Conservation (phyloP, 1,139 yeast genomes). For the Yamadazyma aaseri region DNA sequence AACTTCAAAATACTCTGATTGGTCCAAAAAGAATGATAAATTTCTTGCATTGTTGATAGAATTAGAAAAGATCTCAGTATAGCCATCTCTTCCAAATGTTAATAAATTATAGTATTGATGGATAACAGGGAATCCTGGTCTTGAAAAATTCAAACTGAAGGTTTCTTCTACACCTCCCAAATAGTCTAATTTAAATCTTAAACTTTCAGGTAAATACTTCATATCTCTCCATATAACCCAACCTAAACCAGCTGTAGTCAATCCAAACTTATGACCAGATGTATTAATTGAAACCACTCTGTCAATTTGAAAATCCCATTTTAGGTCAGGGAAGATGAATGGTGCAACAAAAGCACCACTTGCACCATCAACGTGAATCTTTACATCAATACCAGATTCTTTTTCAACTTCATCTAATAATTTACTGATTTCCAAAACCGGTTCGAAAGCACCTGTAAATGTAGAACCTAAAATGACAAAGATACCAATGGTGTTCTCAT, state of each 20-base stretch:
- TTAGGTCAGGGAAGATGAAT: slow-evolving; percentile 67
- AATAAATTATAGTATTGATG: slow-evolving; percentile 84
- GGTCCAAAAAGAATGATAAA: slow-evolving; percentile 62
- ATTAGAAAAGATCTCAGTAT: slow-evolving; percentile 56
- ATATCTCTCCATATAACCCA: slow-evolving; percentile 85
- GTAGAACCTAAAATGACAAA: slow-evolving; percentile 90
- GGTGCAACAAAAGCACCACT: slow-evolving; percentile 91
- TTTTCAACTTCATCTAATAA: slow-evolving; percentile 66
- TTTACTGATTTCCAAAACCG: slow-evolving; percentile 58
- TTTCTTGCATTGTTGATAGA: slow-evolving; percentile 71
- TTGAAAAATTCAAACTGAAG: slow-evolving; percentile 80
- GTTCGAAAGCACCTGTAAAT: slow-evolving; percentile 89
- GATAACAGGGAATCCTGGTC: slow-evolving; percentile 90
- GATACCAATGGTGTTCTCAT: slow-evolving; percentile 91
- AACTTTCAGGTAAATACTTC: slow-evolving; percentile 60
- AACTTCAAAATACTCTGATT: slow-evolving; percentile 67
- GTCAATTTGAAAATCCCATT: slow-evolving; percentile 79
- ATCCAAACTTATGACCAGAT: slow-evolving; percentile 93
- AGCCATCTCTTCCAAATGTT: slow-evolving; percentile 70
- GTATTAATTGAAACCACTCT: slow-evolving; percentile 85
- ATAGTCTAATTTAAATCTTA: slow-evolving; percentile 77
- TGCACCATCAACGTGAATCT: slow-evolving; percentile 94
- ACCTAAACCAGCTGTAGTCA: slow-evolving; percentile 88
- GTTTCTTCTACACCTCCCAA: slow-evolving; percentile 90
- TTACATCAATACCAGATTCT: slow-evolving; percentile 66